Percentiles rank a stretch among this genome's conserved stretches.
phyloP scores from a whole-genome alignment of 108 stramenopile genomes.

The Craspedostauros australis region DNA sequence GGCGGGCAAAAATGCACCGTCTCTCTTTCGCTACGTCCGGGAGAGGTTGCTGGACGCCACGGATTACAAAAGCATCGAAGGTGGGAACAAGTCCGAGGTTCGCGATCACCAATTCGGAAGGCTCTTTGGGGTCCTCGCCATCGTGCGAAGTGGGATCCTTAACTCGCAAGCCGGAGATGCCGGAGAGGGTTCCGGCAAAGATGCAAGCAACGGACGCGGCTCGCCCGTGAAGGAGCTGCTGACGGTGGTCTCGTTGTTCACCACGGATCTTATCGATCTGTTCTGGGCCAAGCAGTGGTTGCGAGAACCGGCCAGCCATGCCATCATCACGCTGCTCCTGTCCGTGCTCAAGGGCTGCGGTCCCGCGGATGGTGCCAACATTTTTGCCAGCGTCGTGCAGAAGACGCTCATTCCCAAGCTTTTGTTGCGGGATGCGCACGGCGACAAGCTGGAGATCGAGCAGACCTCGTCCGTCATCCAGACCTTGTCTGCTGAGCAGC shows the following conservation, averaged over 20 bases:
- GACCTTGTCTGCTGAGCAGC: slow-evolving; percentile 49
- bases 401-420: slow-evolving; percentile 51
- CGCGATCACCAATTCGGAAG: slow-evolving; percentile 77
- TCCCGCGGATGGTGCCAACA: neutral
- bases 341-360: slow-evolving; percentile 16
- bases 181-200: slow-evolving; percentile 1
- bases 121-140: slow-evolving; percentile 72
- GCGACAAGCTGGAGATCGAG: slow-evolving; percentile 10
- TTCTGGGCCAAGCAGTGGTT: slow-evolving; percentile 71
- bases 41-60: slow-evolving; percentile 41
- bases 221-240: slow-evolving; percentile 4
- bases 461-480: slow-evolving; percentile 19
- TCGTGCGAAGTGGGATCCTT: slow-evolving; percentile 64
- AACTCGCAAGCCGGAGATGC: neutral
- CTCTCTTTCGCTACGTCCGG: slow-evolving; percentile 41
- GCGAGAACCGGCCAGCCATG: slow-evolving; percentile 77
- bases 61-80: slow-evolving; percentile 28
- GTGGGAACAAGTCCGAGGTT: slow-evolving; percentile 73
- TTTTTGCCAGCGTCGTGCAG: slow-evolving; percentile 25
- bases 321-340: slow-evolving; percentile 55
- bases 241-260: slow-evolving; percentile 30
- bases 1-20: slow-evolving; percentile 4
- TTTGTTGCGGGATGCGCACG: slow-evolving; percentile 9
- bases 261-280: slow-evolving; percentile 60
- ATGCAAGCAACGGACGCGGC: slow-evolving; percentile 5